Evolutionary conservation across 441 rosid species (phyloP).

Genomic region (Populus trichocarpa): DNA sequence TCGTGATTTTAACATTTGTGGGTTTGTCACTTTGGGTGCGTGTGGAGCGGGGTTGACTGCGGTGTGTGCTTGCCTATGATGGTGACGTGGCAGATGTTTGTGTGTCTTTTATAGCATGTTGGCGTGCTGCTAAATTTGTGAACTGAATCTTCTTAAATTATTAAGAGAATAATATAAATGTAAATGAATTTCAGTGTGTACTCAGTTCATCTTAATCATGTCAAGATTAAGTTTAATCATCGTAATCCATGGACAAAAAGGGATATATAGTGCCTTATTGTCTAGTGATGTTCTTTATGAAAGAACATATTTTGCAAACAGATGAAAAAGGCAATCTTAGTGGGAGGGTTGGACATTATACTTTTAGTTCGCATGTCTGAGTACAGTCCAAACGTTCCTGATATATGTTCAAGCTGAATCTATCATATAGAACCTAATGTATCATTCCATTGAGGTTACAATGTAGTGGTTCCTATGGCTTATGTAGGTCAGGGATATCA

Average conservation of each 20-base stretch:
- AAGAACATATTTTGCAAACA: neutral
- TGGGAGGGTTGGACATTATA: neutral
- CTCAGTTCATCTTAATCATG: neutral
- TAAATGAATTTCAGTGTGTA: neutral
- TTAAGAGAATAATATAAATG: neutral
- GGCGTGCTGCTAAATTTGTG: neutral
- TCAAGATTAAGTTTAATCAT: neutral
- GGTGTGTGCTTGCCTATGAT: neutral
- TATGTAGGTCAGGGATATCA: neutral
- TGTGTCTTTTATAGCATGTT: neutral
- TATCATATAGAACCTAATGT: neutral
- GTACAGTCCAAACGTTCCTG: neutral
- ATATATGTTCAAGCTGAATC: neutral
- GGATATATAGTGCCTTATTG: neutral
- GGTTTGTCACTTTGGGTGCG: neutral
- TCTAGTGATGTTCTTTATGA: neutral
- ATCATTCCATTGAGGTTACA: neutral
- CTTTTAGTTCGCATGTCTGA: neutral
- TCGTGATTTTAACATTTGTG: neutral
- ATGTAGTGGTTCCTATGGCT: neutral
- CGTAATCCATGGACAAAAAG: neutral
- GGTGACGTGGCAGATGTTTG: neutral
- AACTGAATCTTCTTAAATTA: neutral
- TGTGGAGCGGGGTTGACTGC: neutral
- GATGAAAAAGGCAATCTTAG: neutral